Base-by-base conservation (phyloP, 164 flowering plant genomes). In the Aristolochia fimbriata region DNA sequence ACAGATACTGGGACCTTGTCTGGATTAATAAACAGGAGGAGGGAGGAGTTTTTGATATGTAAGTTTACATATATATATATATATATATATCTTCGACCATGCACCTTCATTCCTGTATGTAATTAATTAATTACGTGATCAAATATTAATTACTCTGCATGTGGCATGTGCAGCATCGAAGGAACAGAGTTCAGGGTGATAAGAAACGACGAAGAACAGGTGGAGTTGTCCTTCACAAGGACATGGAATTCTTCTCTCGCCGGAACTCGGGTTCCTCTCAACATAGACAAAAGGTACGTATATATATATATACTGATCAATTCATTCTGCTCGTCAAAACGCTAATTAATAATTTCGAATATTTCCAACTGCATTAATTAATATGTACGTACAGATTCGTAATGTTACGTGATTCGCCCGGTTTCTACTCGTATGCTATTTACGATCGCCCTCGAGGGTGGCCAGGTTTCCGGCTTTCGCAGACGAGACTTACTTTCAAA, bases 401-500 rank as follows among this genome's bases (percentile, higher is more conserved):
- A 60, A 51, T 92, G 83, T 81, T 89, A n/a, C 78, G 88, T 11
- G 90, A 86, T 43, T 74, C 75, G 27, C 80, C 91, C 0, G 98
- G 98, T 5, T 84, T 92, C 73, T 92, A 89, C 69, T 70, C 87
- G 0, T 92, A 92, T 62, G 89, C 81, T 6, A 84, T 85, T 21
- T 92, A 83, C 53, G 96, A 92, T 69, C 96, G 83, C 65, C 62
- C 81, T 27, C 73, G 78, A 67, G 90, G 78, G 24, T 87, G 93
- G 96, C 96, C 96, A 30, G 88, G 63, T 60, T 78, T 89, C 66
- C 66, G 67, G 57, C 58, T 89, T 49, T 74, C 67, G 14, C 78
- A 82, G 64, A 78, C 87, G 13, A 74, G 96, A 59, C 75, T 87
- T 16, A 82, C 82, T 15, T 89, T 89, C 78, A 89, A 86, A 76